phyloP scores from a whole-genome alignment of 805 yeast genomes.

The Candida ipomoeae region DNA sequence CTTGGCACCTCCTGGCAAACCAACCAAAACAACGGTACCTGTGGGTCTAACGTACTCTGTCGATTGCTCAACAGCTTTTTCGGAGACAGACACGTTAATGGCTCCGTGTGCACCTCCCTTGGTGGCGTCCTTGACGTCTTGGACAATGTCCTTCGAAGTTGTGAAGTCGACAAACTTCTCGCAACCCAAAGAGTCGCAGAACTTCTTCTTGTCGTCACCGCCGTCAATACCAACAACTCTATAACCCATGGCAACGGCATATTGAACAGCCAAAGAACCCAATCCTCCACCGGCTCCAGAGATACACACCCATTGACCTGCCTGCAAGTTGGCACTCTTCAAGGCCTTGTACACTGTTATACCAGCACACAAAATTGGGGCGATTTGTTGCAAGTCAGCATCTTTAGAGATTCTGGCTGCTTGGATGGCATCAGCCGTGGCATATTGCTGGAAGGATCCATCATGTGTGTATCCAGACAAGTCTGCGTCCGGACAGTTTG shows the following conservation, averaged over 20 bases:
- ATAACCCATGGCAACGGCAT: constrained; percentile 72
- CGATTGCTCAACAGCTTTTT: constrained; percentile 46
- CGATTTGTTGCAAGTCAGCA: constrained; percentile 51
- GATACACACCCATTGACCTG: constrained; percentile 73
- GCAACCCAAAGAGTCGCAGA: constrained; percentile 56
- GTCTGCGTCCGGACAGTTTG: constrained; percentile 60
- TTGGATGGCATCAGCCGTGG: constrained; percentile 61
- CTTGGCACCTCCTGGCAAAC: constrained; percentile 44
- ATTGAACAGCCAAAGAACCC: constrained; percentile 72
- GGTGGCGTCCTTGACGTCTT: constrained; percentile 44
- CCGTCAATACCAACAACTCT: constrained; percentile 69
- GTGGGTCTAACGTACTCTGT: constrained; percentile 33
- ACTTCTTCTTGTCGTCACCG: constrained; percentile 55
- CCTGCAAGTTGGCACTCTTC: constrained; percentile 49
- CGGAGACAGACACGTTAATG: constrained; percentile 50
- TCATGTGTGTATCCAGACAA: constrained; percentile 73
- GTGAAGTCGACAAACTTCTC: constrained; percentile 61
- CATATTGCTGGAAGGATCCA: constrained; percentile 65
- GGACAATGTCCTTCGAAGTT: constrained; percentile 46
- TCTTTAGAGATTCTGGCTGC: constrained; percentile 57
- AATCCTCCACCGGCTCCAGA: constrained; percentile 84
- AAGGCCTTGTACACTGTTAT: constrained; percentile 66
- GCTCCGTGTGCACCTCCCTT: constrained; percentile 58
- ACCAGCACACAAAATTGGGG: constrained; percentile 67
- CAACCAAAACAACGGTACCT: constrained; percentile 43